These are phyloP conservation scores for Cokeromyces recurvatus DNA, from an alignment of 371 early-diverging fungal species.

Conservation along the genomic window DNA sequence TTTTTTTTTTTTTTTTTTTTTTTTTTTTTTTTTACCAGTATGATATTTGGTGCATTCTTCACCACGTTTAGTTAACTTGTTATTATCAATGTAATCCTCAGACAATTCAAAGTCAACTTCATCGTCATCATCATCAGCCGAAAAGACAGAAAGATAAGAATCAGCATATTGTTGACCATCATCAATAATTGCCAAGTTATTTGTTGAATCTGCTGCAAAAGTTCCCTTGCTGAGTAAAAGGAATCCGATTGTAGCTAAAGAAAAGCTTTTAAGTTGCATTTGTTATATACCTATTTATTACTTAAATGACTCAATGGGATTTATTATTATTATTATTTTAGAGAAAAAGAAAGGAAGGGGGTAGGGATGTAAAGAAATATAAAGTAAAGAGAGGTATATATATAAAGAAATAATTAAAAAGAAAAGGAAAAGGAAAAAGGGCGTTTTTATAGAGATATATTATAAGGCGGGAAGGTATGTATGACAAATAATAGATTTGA, in stretches of 20 bases:
- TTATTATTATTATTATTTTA: neutral
- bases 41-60: conserved; percentile 14
- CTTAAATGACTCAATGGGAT: neutral
- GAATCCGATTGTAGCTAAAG: conserved; percentile 21
- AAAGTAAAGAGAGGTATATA: no score
- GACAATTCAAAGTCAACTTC: conserved; percentile 30
- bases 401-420: no score
- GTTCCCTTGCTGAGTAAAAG: conserved; percentile 7
- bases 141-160: conserved; percentile 24
- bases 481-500: neutral
- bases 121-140: conserved; percentile 12
- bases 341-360: conserved; percentile 10
- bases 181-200: neutral
- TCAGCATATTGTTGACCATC: neutral
- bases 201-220: conserved; percentile 4
- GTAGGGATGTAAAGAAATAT: neutral
- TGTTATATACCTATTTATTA: neutral
- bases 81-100: neutral
- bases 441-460: no score
- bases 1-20: no score
- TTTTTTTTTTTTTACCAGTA: conserved; percentile 6
- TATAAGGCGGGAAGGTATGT: neutral
- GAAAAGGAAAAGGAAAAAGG: no score
- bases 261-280: conserved; percentile 22
- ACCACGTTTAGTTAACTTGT: conserved; percentile 10